Base-by-base conservation (phyloP, 78 protist genomes). In the Emiliania huxleyi region DNA sequence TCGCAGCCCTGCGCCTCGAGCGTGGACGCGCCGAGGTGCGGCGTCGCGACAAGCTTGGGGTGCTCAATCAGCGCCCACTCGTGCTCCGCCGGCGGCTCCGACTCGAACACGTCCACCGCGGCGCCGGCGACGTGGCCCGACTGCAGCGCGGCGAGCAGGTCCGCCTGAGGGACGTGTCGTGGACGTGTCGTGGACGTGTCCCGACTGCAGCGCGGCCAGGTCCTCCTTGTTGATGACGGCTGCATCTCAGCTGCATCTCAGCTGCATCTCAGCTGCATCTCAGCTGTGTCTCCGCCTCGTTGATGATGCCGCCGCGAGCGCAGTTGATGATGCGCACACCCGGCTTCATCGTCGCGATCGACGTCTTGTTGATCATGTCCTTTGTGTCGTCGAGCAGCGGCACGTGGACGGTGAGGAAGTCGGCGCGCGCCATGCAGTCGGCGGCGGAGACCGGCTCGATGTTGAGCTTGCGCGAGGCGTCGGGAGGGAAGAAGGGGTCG, bases 1-100 rank as follows among this genome's bases (percentile, higher is more conserved):
- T n/a, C n/a, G n/a, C n/a, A n/a, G n/a, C n/a, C 55, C 55, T 48
- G 55, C 75, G 75, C 75, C 75, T 62, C 75, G n/a, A 23, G 8
- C 29, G n/a, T 62, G 23, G 75, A 62, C 1, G 95, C 95, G 48
- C 95, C 95, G 49, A 94, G 92, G 62, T 94, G 95, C 22, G 95
- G 95, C 38, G 95, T 94, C 22, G 55, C 15, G 42, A 92, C 69
- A 75, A n/a, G 3, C n/a, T 33, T 37, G 33, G 79, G 46, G 91
- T 88, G 93, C 38, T 0, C 1, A 42, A 73, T n/a, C n/a, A 90
- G 87, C 87, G 49, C 33, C 83, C 83, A 73, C 90, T 69, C 35
- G 89, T 88, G 40, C 69, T 69, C 37, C 45, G 35, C 45, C n/a
- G 83, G 84, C 43, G 95, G 95, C 95, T 94, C 95, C 48, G 35